Percentiles rank a stretch among this genome's conserved stretches.
phyloP scores from a whole-genome alignment of 805 yeast species.

The Clavispora santaluciae region DNA sequence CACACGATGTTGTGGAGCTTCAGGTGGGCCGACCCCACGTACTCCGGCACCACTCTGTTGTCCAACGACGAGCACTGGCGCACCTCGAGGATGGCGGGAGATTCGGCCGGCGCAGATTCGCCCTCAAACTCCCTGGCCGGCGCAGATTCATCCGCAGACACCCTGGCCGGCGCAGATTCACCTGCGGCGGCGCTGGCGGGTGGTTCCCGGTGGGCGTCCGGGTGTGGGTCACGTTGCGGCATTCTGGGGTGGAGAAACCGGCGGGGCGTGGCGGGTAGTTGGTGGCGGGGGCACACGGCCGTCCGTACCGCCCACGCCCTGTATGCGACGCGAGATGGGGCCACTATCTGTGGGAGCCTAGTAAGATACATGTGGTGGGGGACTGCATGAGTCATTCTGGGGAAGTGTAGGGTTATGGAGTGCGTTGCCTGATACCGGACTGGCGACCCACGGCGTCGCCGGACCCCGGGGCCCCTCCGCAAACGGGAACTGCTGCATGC shows the following conservation, averaged over 20 bases:
- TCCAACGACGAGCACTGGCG: constrained; percentile 8
- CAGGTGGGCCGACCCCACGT: constrained; percentile 50
- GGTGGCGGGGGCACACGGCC: not conserved
- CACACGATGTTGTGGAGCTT: constrained; percentile 63
- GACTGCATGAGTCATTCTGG: constrained; percentile 1
- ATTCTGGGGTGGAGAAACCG: not conserved
- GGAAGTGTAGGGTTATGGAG: not conserved
- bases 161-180: too few species aligned
- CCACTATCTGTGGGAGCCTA: not conserved
- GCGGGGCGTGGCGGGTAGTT: not conserved
- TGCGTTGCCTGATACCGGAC: not conserved
- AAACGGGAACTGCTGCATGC: too few species aligned
- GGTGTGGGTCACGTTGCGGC: too few species aligned
- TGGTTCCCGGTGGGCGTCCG: too few species aligned
- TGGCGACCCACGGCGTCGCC: too few species aligned
- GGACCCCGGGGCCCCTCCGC: too few species aligned
- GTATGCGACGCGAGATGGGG: not conserved
- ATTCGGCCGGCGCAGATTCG: too few species aligned
- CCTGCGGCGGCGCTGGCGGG: too few species aligned
- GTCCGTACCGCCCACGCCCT: not conserved
- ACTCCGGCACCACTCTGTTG: constrained; percentile 41
- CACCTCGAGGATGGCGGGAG: not conserved
- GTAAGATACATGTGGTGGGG: constrained; percentile 1
- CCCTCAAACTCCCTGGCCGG: too few species aligned
- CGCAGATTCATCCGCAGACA: too few species aligned